Evolutionary conservation across 192 early-diverging fungal species (phyloP).

Genomic region (Coemansia interrupta): DNA sequence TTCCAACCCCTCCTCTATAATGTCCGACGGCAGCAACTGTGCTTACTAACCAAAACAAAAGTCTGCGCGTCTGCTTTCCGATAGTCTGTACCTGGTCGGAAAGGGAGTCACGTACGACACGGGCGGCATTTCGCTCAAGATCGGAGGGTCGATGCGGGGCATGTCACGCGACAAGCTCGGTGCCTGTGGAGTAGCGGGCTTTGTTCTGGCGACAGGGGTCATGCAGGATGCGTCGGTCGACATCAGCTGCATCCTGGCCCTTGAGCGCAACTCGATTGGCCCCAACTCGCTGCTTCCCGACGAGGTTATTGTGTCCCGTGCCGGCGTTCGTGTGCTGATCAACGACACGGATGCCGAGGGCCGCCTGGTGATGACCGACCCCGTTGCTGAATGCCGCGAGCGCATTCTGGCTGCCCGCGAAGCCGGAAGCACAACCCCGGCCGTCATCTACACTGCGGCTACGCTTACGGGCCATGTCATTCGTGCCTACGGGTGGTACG

Average conservation of each 20-base stretch:
- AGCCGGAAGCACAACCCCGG: constrained; percentile 43
- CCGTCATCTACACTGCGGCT: constrained; percentile 73
- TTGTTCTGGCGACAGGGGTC: constrained; percentile 67
- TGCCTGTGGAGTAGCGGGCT: constrained; percentile 77
- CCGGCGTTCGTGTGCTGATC: constrained; percentile 72
- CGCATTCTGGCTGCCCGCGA: constrained; percentile 60
- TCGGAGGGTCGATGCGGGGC: constrained; percentile 74
- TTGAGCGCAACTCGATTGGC: constrained; percentile 82
- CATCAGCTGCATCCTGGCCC: constrained; percentile 67
- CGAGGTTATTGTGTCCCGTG: constrained; percentile 74
- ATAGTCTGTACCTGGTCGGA: constrained; percentile 72
- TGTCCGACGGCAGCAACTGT: too few species aligned
- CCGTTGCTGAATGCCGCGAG: constrained; percentile 72
- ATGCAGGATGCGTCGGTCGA: constrained; percentile 65
- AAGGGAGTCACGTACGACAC: constrained; percentile 92
- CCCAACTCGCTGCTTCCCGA: constrained; percentile 78
- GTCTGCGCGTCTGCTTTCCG: too few species aligned
- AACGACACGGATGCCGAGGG: constrained; percentile 91
- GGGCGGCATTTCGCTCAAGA: constrained; percentile 84
- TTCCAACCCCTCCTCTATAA: too few species aligned
- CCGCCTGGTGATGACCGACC: constrained; percentile 83
- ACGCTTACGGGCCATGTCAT: constrained; percentile 85
- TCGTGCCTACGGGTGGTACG: constrained; percentile 73
- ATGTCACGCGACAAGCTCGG: constrained; percentile 93
- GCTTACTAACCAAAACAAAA: too few species aligned